Percentiles rank a stretch among this genome's conserved stretches.
phyloP scores from a whole-genome alignment of 495 filamentous ascomycete genomes.

The Halenospora varia region DNA sequence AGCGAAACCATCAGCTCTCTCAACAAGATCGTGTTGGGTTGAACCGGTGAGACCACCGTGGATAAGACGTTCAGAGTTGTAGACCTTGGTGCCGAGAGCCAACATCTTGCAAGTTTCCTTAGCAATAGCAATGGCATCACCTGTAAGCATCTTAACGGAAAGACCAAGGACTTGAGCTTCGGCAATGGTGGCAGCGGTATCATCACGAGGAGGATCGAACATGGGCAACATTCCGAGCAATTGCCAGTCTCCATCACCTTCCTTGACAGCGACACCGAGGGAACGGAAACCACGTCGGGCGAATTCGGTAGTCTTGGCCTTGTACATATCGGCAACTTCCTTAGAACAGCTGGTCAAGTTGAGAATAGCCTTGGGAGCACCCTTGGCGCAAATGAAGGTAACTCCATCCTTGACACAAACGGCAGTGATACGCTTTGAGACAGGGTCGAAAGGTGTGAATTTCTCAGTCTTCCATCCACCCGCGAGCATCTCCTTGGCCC shows the following conservation, averaged over 20 bases:
- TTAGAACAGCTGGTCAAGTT: constrained; percentile 60
- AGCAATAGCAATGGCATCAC: constrained; percentile 74
- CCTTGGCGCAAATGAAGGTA: constrained; percentile 65
- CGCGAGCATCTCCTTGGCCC: constrained; percentile 50
- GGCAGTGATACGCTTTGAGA: constrained; percentile 73
- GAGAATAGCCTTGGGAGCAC: constrained; percentile 70
- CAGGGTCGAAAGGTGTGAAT: constrained; percentile 75
- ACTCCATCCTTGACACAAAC: constrained; percentile 64
- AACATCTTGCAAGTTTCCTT: constrained; percentile 82
- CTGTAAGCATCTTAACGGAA: constrained; percentile 75
- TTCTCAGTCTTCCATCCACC: constrained; percentile 71
- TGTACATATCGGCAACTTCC: constrained; percentile 61
- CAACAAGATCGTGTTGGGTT: constrained; percentile 70
- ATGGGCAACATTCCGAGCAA: constrained; percentile 73
- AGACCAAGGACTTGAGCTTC: constrained; percentile 75
- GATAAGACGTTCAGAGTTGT: constrained; percentile 71
- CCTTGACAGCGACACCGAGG: constrained; percentile 69
- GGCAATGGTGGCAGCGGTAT: constrained; percentile 73
- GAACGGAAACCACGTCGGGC: constrained; percentile 79
- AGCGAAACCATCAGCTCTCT: constrained; percentile 73
- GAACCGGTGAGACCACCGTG: constrained; percentile 70
- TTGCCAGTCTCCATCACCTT: constrained; percentile 63
- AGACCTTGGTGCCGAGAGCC: constrained; percentile 72
- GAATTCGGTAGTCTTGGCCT: constrained; percentile 67
- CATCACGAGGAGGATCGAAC: constrained; percentile 75